These are phyloP conservation scores for Venturia asperata DNA, from an alignment of 2,329 filamentous ascomycete genomes.

Conservation along the genomic window DNA sequence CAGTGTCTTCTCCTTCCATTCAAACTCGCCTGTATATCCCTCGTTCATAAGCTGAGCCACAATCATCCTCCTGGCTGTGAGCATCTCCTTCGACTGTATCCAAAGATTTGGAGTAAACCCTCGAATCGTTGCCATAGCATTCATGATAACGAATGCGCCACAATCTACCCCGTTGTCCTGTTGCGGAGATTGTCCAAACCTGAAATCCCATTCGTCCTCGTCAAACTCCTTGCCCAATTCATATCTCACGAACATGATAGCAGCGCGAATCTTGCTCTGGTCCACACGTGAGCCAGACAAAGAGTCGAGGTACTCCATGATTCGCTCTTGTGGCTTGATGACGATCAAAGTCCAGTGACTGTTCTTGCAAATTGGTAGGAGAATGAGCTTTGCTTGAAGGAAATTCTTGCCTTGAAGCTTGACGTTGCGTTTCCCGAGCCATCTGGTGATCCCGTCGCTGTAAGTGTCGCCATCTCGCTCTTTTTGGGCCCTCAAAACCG, in stretches of 20 bases:
- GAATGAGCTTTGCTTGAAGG: slow-evolving; percentile 57
- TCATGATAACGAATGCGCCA: slow-evolving; percentile 69
- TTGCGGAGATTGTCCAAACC: slow-evolving; percentile 43
- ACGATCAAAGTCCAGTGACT: slow-evolving; percentile 67
- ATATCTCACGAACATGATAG: slow-evolving; percentile 49
- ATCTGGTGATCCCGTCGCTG: slow-evolving; percentile 36
- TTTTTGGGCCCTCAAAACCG: slow-evolving; percentile 17
- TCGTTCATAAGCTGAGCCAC: slow-evolving; percentile 6
- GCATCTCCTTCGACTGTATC: slow-evolving; percentile 1
- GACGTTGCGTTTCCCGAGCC: slow-evolving; percentile 18
- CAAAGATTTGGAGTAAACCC: slow-evolving; percentile 32
- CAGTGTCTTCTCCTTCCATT: slow-evolving; percentile 6
- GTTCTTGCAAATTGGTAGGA: slow-evolving; percentile 60
- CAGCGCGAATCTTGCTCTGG: slow-evolving; percentile 23
- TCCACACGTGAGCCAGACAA: slow-evolving; percentile 39
- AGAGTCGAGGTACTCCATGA: slow-evolving; percentile 64
- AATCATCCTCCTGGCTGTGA: slow-evolving; percentile 9
- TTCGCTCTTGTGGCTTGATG: slow-evolving; percentile 53
- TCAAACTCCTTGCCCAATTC: slow-evolving; percentile 52
- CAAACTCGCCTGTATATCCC: slow-evolving; percentile 16
- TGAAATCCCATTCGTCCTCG: slow-evolving; percentile 53
- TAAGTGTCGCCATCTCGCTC: not conserved
- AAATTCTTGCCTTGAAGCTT: slow-evolving; percentile 56
- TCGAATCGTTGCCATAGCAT: slow-evolving; percentile 53
- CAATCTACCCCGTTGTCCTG: slow-evolving; percentile 68